phyloP scores from a whole-genome alignment of 768 basidiomycete species.

The Mycena olivaceomarginata region DNA sequence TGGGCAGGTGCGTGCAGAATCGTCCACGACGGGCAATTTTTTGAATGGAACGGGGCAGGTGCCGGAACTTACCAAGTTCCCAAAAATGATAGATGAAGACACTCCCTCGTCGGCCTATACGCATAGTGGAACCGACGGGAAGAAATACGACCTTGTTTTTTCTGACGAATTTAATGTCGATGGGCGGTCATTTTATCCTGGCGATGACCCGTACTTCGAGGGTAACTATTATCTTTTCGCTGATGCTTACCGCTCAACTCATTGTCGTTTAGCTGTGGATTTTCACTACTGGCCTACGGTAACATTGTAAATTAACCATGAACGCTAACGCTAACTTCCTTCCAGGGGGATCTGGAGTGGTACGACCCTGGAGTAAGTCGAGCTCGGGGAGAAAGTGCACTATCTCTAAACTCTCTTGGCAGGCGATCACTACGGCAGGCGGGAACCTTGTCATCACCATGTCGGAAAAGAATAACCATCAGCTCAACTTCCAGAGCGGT shows the following conservation, averaged over 20 bases:
- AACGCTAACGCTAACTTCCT: too few relatives aligned
- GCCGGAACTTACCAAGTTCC: constrained; percentile 82
- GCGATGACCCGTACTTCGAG: constrained; percentile 77
- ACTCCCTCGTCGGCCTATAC: constrained; percentile 78
- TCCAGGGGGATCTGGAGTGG: constrained; percentile 72
- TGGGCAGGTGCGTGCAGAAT: constrained; percentile 81
- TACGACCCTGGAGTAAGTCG: constrained; percentile 67
- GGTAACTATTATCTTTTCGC: neutral
- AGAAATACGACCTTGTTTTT: constrained; percentile 82
- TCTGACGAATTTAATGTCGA: constrained; percentile 83
- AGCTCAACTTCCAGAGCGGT: constrained; percentile 80
- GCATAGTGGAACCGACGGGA: constrained; percentile 84
- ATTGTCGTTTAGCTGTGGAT: constrained; percentile 67
- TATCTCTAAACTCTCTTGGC: constrained; percentile 29
- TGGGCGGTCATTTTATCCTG: constrained; percentile 82
- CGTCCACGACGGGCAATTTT: too few relatives aligned
- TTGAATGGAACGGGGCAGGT: constrained; percentile 78
- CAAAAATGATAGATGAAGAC: constrained; percentile 82
- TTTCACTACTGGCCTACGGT: constrained; percentile 78
- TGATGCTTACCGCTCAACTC: neutral
- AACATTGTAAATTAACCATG: too few relatives aligned
- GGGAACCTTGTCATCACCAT: constrained; percentile 80
- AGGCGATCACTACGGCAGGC: constrained; percentile 72
- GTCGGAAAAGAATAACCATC: constrained; percentile 73
- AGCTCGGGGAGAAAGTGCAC: neutral